These are phyloP conservation scores for Cutaneotrichosporon sp. DNA, from an alignment of 1,284 basidiomycete species.

Conservation along the genomic window DNA sequence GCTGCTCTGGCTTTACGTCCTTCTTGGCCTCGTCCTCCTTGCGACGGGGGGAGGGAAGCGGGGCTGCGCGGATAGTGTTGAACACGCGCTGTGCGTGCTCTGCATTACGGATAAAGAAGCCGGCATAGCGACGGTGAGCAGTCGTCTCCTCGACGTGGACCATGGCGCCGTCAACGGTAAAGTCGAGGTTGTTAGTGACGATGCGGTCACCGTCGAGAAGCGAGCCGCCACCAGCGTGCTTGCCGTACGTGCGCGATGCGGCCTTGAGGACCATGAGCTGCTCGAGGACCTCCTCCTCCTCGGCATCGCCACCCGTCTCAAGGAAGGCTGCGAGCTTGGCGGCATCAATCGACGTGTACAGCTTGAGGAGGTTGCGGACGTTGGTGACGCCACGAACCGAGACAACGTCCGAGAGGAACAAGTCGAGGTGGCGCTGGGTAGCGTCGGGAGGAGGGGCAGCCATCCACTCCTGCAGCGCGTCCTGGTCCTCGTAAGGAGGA, in stretches of 20 bases:
- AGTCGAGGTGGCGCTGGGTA: conserved; percentile 74
- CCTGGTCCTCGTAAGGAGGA: conserved; percentile 83
- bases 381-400: conserved; percentile 77
- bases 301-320: conserved; percentile 51
- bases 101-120: conserved; percentile 95
- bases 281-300: conserved; percentile 91
- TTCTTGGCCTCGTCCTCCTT: conserved; percentile 22
- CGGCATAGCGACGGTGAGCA: conserved; percentile 85
- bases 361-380: conserved; percentile 85
- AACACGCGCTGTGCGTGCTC: conserved; percentile 81
- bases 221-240: conserved; percentile 61
- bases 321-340: conserved; percentile 89
- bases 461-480: conserved; percentile 62
- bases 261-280: conserved; percentile 97
- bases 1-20: conserved; percentile 17
- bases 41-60: conserved; percentile 58
- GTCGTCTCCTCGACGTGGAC: conserved; percentile 93
- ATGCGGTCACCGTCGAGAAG: conserved; percentile 83
- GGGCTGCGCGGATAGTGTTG: conserved; percentile 70
- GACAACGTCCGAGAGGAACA: conserved; percentile 76
- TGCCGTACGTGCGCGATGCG: conserved; percentile 62
- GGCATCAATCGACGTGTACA: conserved; percentile 91
- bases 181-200: conserved; percentile 89
- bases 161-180: conserved; percentile 90
- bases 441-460: conserved; percentile 66